Conservation (phyloP, 208 protist genomes). For the Leptomonas seymouri region DNA sequence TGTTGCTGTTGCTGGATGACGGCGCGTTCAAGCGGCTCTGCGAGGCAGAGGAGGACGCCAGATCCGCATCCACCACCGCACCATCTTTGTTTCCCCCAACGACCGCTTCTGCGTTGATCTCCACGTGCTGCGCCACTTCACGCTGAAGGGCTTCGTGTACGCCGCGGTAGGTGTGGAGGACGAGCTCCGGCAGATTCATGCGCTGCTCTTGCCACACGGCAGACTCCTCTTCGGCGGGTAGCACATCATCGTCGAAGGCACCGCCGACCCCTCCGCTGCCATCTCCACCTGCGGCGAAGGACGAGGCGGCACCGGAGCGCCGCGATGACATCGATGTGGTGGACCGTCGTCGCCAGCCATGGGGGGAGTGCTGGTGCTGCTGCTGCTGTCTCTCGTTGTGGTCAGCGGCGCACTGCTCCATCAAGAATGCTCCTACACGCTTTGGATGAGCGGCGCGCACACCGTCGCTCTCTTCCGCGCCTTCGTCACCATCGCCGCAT, state of each 20-base stretch:
- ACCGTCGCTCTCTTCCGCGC: neutral
- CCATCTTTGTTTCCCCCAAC: neutral
- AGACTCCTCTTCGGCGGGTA: conserved; percentile 29
- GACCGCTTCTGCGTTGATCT: neutral
- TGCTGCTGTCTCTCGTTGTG: conserved; percentile 25
- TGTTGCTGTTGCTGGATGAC: neutral
- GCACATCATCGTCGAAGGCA: conserved; percentile 23
- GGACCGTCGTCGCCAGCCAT: neutral
- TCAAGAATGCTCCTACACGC: conserved; percentile 10
- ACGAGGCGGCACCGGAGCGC: neutral
- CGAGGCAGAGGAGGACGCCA: neutral
- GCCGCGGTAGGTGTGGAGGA: conserved; percentile 46
- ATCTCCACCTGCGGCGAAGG: neutral
- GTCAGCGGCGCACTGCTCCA: conserved; percentile 19
- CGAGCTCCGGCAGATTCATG: conserved; percentile 50
- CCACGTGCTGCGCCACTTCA: conserved; percentile 14
- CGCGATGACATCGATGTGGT: neutral
- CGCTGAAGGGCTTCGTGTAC: conserved; percentile 20
- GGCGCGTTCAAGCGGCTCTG: neutral
- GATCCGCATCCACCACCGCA: neutral
- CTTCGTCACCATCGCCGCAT: neutral
- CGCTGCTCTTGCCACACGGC: conserved; percentile 32
- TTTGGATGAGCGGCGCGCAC: neutral
- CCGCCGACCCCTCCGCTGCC: conserved; percentile 9
- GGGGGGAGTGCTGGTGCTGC: neutral